Evolutionary conservation across 306 rosid genomes (phyloP).

Genomic region (Lupinus albus): DNA sequence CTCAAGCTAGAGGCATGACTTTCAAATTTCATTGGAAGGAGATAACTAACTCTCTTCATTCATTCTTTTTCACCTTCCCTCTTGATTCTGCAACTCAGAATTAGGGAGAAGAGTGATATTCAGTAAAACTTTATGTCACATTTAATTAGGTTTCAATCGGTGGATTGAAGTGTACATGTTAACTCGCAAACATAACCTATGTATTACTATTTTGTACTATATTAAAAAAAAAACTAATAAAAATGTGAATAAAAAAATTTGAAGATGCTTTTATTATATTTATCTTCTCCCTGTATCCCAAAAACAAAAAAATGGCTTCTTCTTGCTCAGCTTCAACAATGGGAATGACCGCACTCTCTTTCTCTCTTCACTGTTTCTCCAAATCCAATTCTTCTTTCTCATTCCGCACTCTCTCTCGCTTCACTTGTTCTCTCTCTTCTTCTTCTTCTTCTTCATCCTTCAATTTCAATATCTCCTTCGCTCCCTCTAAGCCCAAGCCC

Average conservation of each 20-base stretch:
- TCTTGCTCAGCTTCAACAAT: conserved; percentile 15
- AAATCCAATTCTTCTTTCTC: conserved; percentile 51
- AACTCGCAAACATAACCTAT: too few species aligned
- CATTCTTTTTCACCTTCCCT: too few species aligned
- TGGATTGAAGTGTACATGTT: conserved; percentile 3
- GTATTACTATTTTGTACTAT: too few species aligned
- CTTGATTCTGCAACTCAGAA: too few species aligned
- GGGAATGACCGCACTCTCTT: conserved; percentile 42
- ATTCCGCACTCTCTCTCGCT: conserved; percentile 61
- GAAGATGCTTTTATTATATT: too few species aligned
- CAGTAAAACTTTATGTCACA: not conserved
- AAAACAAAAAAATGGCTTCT: not conserved
- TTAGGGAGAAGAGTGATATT: too few species aligned
- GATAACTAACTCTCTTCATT: too few species aligned
- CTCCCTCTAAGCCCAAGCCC: conserved; percentile 71
- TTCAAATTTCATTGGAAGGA: too few species aligned
- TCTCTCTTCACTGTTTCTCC: conserved; percentile 39
- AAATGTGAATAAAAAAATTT: too few species aligned
- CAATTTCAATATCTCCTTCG: conserved; percentile 86
- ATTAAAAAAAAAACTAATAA: too few species aligned
- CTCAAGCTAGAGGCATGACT: too few species aligned
- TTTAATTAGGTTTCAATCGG: not conserved
- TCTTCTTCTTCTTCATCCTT: conserved; percentile 54
- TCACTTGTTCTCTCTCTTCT: too few species aligned
- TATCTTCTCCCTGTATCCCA: not conserved